Conservation (phyloP, 345 rosid genomes). For the Gossypium anomalum region DNA sequence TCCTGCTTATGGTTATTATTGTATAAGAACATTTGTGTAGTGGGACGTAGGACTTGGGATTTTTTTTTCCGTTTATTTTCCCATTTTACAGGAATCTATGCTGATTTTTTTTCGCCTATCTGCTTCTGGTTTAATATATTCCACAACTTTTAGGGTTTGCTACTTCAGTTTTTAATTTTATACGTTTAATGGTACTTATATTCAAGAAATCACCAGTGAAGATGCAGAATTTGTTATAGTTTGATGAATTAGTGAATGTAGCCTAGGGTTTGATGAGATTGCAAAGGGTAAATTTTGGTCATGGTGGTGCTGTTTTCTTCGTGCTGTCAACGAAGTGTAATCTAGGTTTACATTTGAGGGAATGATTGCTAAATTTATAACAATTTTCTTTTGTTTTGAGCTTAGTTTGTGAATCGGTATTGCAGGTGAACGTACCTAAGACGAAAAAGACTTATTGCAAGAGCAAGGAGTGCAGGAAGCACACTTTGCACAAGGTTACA, state of each 20-base stretch:
- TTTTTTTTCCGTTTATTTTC: neutral
- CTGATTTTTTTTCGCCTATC: neutral
- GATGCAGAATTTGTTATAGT: neutral
- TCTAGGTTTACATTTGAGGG: neutral
- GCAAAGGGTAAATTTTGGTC: neutral
- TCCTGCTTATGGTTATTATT: neutral
- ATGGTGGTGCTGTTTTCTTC: neutral
- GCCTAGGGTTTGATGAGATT: neutral
- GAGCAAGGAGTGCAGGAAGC: conserved; percentile 66
- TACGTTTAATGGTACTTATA: neutral
- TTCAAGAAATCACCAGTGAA: neutral
- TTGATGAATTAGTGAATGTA: neutral
- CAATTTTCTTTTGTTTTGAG: neutral
- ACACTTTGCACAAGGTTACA: conserved; percentile 85
- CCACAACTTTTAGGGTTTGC: neutral
- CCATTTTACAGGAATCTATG: neutral
- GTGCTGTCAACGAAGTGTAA: neutral
- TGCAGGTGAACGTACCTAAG: conserved; percentile 81
- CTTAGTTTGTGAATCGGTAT: neutral
- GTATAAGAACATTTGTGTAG: neutral
- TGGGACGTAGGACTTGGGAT: neutral
- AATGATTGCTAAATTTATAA: neutral
- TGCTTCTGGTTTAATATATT: neutral
- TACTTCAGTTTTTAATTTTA: neutral
- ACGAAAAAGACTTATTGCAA: conserved; percentile 81